Base-by-base conservation (phyloP, 1,139 yeast genomes). In the Taphrina communis region DNA sequence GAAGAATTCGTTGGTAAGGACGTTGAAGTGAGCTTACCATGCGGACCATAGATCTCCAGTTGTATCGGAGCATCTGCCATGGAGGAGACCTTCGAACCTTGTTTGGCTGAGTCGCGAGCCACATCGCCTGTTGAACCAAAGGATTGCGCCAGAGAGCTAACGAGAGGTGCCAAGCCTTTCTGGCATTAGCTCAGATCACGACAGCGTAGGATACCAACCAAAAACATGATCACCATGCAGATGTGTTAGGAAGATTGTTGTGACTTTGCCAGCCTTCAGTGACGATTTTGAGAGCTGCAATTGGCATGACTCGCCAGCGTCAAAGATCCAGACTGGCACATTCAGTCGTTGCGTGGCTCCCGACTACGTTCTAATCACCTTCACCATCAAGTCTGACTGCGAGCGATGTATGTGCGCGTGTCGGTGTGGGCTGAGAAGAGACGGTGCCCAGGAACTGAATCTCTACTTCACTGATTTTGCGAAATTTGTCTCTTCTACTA, bases 171-270 rank as follows among this genome's bases (percentile, higher is more conserved):
- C 51, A 65, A 35, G 6, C 65, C 57, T 60, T n/a, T 44, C n/a
- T 12, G 48, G n/a, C 8, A n/a, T 44, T n/a, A 44, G 19, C 48
- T 14, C 19, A 14, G 48, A 12, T 2, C 19, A 44, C 8, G 19
- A n/a, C n/a, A 19, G 53, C 9, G n/a, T 2, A 4, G 2, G 2
- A 11, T 6, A 50, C 50, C 14, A 6, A 44, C 69, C 69, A 42
- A 66, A 66, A 19, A 58, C 65, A 50, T 66, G 69, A 36, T 66
- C 69, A 7, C 69, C 69, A 41, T 66, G 69, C 60, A 66, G 56
- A 59, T 66, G 69, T 14, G 69, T 66, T 25, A 66, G 42, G 50
- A 66, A 66, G 39, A 66, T 66, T 14, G 60, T 42, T 14, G 31
- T 44, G 36, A 66, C 66, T 21, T 59, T 50, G 39, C 66, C 65